Evolutionary conservation across 257 asterid genomes (phyloP), one percentile per base, ranked within the genome.

Genomic region (Salvia rosmarinus): DNA sequence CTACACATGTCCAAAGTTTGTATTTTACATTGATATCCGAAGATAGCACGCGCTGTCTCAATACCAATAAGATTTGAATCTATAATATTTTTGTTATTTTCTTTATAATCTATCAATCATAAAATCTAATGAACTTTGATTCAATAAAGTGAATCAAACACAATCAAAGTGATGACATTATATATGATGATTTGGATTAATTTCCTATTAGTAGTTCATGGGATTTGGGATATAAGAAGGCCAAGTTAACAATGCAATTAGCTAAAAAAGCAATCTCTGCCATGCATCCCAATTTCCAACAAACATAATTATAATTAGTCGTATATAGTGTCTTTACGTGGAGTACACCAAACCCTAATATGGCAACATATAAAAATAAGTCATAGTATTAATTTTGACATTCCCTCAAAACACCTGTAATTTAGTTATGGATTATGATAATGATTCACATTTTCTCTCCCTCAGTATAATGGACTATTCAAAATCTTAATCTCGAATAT

Each of bases 341-440:
- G 46, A 51, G 21, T 78, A 78, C 81, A 70, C 71, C 72, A 56
- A 75, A 74, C 69, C 80, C 79, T 75, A 67, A 64, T 63, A 30
- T 60, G 70, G 68, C n/a, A 59, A 62, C 30, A 67, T n/a, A 3
- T 5, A 25, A 25, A 25, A 25, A 25, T 25, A 25, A 1, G 3
- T 25, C 1, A 25, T 25, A 25, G 1, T 3, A 25, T 3, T 25
- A 25, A 1, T 25, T 70, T 70, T 42, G 20, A 67, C 34, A 1
- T 17, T 44, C 25, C 37, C 42, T 3, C 70, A 47, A 20, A 43
- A 64, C 52, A 13, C 21, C n/a, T 44, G 14, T 32, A 50, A 21
- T 35, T 35, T 10, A 35, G 12, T 34, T 68, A 49, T 17, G 13
- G 20, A 7, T 34, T 68, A 49, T 17, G 13, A 7, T 34, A 12